Evolutionary conservation across 2,329 filamentous ascomycete species (phyloP).

Genomic region (Pleochaeta shiraiana): DNA sequence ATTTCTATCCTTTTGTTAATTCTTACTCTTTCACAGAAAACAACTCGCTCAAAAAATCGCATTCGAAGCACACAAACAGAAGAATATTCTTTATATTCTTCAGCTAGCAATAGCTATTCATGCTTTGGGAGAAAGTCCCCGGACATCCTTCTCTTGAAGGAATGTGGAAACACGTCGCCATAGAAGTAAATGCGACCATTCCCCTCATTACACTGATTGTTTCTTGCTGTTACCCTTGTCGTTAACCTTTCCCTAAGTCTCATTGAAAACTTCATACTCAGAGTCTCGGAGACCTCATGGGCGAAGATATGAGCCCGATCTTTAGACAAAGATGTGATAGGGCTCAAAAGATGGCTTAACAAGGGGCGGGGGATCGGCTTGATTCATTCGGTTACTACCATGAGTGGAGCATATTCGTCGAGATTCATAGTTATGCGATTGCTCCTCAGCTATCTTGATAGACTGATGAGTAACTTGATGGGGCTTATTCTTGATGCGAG

Average conservation of each 20-base stretch:
- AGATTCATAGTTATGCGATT: constrained; percentile 99
- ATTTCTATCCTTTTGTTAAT: no score
- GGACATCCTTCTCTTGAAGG: constrained; percentile 50
- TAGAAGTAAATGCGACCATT: constrained; percentile 35
- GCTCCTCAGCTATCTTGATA: constrained; percentile 25
- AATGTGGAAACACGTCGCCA: constrained; percentile 98
- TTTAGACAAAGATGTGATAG: constrained; percentile 11
- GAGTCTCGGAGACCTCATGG: constrained; percentile 31
- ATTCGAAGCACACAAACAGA: constrained; percentile 97
- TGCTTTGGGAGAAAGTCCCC: constrained; percentile 99
- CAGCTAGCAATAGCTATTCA: constrained; percentile 18
- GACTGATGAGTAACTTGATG: constrained; percentile 79
- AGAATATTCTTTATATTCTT: constrained; percentile 23
- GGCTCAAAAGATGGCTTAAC: no score
- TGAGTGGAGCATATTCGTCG: constrained; percentile 57
- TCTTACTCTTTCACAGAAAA: no score
- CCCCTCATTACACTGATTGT: background rate
- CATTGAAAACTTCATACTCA: background rate
- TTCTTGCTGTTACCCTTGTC: background rate
- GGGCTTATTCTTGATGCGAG: constrained; percentile 99
- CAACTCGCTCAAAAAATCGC: constrained; percentile 99
- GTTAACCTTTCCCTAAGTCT: background rate
- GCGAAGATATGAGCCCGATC: constrained; percentile 82
- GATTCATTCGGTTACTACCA: background rate
- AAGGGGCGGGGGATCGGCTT: background rate